Base-by-base conservation (phyloP, 768 basidiomycete species). In the Guyanaporus albipodus region DNA sequence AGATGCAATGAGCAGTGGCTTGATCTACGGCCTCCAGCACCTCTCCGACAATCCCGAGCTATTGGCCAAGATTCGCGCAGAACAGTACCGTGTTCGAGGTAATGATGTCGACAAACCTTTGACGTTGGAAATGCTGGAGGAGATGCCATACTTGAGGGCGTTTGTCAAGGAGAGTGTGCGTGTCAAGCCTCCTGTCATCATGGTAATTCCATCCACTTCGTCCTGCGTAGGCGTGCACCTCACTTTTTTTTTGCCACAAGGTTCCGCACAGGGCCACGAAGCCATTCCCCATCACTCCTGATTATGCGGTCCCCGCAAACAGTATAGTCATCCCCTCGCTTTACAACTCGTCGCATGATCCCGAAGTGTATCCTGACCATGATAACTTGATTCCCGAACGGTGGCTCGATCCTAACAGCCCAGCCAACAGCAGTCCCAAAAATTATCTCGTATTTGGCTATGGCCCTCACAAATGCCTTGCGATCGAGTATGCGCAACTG, bases 1-100 rank as follows among this genome's bases (percentile, higher is more conserved):
- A 73, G 96, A 99, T 64, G 96, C 96, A 38, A 98, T 99, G 96
- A 91, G 90, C 65, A 92, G 89, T 50, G 94, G 93, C 40, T 72
- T 97, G 58, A 92, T 96, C 60, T 97, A 91, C 67, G 87, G 83
- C 31, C 96, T 98, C 82, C 96, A 99, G 70, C 91, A 94, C 67
- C 76, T 96, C 28, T 90, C 89, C 35, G 96, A 98, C 67, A 77
- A 90, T 63, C 95, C 95, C 1, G 87, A 92, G 21, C 71, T 96
- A 43, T 69, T 95, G 56, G 81, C 79, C 29, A 97, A 95, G 70
- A 79, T 98, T 52, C 80, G 87, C 43, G 89, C 85, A 57, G 96
- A 99, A 70, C 94, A 97, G 67, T 82, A 86, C 34, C 76, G 79
- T 36, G 78, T 95, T 45, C 82, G 96, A 46, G 78, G 78, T 50